Evolutionary conservation across 192 early-diverging fungal genomes (phyloP), one percentile per base, ranked within the genome.

Genomic region (Coemansia sp.): DNA sequence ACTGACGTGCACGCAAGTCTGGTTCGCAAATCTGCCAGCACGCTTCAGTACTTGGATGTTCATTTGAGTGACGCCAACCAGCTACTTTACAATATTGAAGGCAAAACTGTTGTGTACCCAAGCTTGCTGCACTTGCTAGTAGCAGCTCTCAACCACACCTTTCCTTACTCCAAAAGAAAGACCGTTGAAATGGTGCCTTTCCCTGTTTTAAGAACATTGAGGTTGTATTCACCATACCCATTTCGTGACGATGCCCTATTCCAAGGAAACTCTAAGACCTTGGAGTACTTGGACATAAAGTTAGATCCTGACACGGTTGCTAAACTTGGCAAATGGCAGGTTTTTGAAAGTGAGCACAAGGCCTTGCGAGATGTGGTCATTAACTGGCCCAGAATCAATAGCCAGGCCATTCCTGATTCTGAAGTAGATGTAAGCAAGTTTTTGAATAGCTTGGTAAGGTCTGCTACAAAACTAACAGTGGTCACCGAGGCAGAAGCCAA

Each of bases 191-290:
- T 0, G 8, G 12, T 37, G 20, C 34, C 3, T 2, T 64, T 52
- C 50, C 62, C 62, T 2, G 16, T 3, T 2, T 43, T 64, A 31
- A 9, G 33, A 12, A 5, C 28, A 0, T n/a, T 64, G 11, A 11
- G 23, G 31, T 6, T 47, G 0, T 8, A 21, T 6, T 13, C 48
- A 36, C 11, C 18, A 12, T 64, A 64, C 11, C 62, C 62, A 52
- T 64, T 62, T 21, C 28, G 39, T 7, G 16, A 62, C 34, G 43
- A 62, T 34, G 47, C 35, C 14, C 43, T 62, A 16, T 62, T 62
- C n/a, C 26, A 43, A 26, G 61, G 61, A 8, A 62, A 62, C 31
- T 35, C 28, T 6, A 26, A 13, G 0, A 62, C 45, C 4, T 26
- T 62, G 31, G 45, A 48, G 43, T 6, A 48, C n/a, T 8, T 64